Evolutionary conservation across 2,329 filamentous ascomycete genomes (phyloP), one percentile per base, ranked within the genome.

Genomic region (Penicillium hordei): DNA sequence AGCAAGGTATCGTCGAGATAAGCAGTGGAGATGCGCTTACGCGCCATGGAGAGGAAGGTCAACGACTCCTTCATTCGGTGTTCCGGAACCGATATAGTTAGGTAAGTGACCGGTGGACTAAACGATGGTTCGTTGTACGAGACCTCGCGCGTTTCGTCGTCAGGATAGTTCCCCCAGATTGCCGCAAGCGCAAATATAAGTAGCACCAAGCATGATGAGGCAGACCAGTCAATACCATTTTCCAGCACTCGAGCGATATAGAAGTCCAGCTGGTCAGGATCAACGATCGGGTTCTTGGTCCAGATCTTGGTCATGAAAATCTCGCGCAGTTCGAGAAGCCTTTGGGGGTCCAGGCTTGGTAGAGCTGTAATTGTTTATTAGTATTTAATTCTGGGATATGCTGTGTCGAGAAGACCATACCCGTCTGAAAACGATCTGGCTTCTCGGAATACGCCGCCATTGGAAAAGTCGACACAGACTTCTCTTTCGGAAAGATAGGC

Each of bases 241-340:
- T 66, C 65, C 19, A 68, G 29, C 21, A 67, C 62, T 34, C 45
- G 60, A 21, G 56, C 60, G 25, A 68, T 63, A 48, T 65, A 58
- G 39, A 53, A 44, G 40, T 68, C 65, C n/a, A 68, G 48, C 56
- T 68, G 61, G n/a, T 62, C 62, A 17, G 52, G 46, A 10, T 68
- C 65, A 29, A 68, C 60, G 36, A 68, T 68, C 8, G 65, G 65
- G 45, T 68, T 68, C 44, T 68, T 68, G 38, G 60, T 64, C 59
- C 64, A 61, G 23, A 68, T 65, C 29, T 67, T 67, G 34, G 59
- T 63, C 63, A 66, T 63, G 36, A 67, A 68, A 23, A 68, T 61
- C 13, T 67, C 57, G 23, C 65, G 62, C 25, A 68, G 23, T 46
- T 67, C 62, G n/a, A 67, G 50, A 6, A 68, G 58, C 13, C 65